Conservation (phyloP, 176 grass and related monocot genomes). For the Carex cristatella region DNA sequence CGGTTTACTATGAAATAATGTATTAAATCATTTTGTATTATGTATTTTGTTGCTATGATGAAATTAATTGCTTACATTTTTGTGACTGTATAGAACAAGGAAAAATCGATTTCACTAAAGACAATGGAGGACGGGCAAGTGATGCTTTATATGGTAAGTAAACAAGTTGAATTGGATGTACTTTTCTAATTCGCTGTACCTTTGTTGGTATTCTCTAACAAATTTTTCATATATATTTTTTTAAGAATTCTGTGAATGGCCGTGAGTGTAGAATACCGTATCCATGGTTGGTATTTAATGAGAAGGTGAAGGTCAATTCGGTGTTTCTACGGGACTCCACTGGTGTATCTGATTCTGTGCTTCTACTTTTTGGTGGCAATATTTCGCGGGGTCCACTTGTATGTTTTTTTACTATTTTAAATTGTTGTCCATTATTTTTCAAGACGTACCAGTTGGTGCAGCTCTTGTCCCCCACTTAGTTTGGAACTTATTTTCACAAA, state of each 20-base stretch:
- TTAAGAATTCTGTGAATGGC: conserved; percentile 96
- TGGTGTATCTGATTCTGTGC: conserved; percentile 77
- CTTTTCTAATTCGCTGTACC: background rate
- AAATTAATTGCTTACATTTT: conserved; percentile 22
- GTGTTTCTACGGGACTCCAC: conserved; percentile 97
- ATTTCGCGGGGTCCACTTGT: conserved; percentile 74
- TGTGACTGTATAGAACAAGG: conserved; percentile 66
- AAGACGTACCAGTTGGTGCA: background rate
- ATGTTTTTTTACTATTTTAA: conserved; percentile 17
- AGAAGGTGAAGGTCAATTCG: conserved; percentile 97
- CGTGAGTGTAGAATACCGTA: conserved; percentile 84
- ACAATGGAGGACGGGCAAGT: conserved; percentile 98
- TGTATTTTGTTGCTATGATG: background rate
- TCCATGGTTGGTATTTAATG: conserved; percentile 97
- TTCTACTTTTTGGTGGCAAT: conserved; percentile 80
- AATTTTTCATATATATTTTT: conserved; percentile 27
- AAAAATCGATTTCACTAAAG: conserved; percentile 89
- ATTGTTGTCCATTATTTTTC: background rate
- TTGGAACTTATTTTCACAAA: background rate
- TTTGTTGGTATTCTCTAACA: background rate
- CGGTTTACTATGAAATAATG: background rate
- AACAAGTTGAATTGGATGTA: background rate
- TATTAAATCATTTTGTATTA: background rate
- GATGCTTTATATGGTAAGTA: conserved; percentile 95
- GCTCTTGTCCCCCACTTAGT: background rate